Evolutionary conservation across 345 rosid species (phyloP), one percentile per base, ranked within the genome.

Genomic region (Syzygium grande): DNA sequence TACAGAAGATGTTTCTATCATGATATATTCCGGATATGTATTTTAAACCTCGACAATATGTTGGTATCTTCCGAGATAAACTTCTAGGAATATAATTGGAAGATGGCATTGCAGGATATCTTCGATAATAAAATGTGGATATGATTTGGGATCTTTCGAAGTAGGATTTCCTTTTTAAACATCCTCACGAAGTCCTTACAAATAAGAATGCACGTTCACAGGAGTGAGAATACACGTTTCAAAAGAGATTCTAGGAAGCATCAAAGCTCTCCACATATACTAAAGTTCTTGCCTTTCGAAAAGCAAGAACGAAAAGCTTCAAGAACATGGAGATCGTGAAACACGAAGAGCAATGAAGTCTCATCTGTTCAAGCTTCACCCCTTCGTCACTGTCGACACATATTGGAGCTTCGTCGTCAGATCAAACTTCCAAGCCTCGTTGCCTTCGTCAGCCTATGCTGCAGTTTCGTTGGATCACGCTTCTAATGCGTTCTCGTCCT

Each of bases 1-100:
- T 17, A 1, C 9, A 17, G 1, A 73, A 19, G 25, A 34, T 34
- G 3, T 19, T 0, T 12, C 19, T 1, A 1, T 68, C 13, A 5
- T 4, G 1, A 68, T 34, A 17, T 30, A 30, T 68, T 65, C 22
- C 30, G 43, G 9, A 17, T 16, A 63, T 15, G 17, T 34, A 17
- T 68, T 30, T 34, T 9, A 7, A 30, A 17, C 6, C 46, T 68
- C 10, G 46, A 34, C 2, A 34, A 68, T 73, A 73, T 73, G 49
- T 73, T 0, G 25, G 7, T 73, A 73, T 9, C 25, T 73, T 34
- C 7, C 0, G 0, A 34, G 14, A 73, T 73, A 34, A 73, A 73
- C 0, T 34, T 73, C 38, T 38, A 17, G 49, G 23, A 41, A 10
- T 9, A 73, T 73, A 73, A 73, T 2, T 19, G 25, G 80, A 73